A percentile compares a stretch with the other conserved stretches of the same genome.
Evolutionary conservation across 352 stramenopile species (phyloP).

Genomic region (Blastocystis hominis): DNA sequence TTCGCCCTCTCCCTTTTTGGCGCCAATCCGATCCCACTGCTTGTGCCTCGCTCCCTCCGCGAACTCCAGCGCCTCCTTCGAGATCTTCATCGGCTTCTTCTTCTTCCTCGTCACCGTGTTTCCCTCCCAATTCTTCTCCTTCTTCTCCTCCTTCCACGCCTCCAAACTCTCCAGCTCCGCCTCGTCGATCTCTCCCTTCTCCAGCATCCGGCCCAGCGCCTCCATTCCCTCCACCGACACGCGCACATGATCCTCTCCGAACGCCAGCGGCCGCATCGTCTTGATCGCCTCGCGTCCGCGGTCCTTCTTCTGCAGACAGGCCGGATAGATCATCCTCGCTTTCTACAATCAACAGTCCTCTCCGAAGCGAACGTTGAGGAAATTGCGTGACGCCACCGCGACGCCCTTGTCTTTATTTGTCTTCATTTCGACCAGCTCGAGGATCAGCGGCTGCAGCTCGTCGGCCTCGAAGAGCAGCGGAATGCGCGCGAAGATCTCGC

Average conservation of each 20-base stretch:
- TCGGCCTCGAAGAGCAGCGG: constrained; percentile 81
- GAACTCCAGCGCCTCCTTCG: neutral
- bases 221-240: constrained; percentile 88
- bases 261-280: constrained; percentile 63
- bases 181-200: constrained; percentile 65
- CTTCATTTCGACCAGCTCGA: constrained; percentile 78
- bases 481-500: constrained; percentile 83
- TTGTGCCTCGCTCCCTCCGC: neutral
- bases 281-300: constrained; percentile 80
- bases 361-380: constrained; percentile 82
- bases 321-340: constrained; percentile 80
- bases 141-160: constrained; percentile 29
- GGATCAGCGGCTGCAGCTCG: constrained; percentile 77
- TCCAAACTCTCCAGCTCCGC: constrained; percentile 62
- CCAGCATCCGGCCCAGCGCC: constrained; percentile 75
- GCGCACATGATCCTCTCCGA: constrained; percentile 77
- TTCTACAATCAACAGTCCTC: neutral
- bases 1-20: neutral
- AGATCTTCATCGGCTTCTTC: neutral
- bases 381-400: constrained; percentile 83
- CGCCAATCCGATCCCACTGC: neutral
- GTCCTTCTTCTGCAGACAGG: constrained; percentile 87
- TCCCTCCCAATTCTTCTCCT: constrained; percentile 60
- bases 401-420: constrained; percentile 88
- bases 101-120: constrained; percentile 19